Evolutionary conservation across 1,139 yeast species (phyloP), one percentile per base, ranked within the genome.

Genomic region (Pichia sp.): DNA sequence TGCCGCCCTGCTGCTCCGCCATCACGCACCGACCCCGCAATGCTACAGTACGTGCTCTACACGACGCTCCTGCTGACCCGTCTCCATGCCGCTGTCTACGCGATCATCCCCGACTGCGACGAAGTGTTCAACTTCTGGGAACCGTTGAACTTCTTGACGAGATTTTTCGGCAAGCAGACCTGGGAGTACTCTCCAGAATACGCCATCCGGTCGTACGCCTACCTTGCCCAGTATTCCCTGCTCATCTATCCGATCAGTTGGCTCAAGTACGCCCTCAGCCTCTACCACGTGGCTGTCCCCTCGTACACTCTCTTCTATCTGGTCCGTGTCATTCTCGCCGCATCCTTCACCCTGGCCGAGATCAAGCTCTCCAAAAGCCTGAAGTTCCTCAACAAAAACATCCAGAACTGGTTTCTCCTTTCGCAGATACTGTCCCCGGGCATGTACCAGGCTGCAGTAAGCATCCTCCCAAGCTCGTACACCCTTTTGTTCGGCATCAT

Each of bases 181-280:
- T 92, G 97, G 98, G 98, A 92, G 66, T 92, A 92, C 68, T 89
- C 97, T 0, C 97, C 98, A 0, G 88, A 79, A 54, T 90, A 81
- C 66, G 90, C 96, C 19, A 90, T 92, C 53, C 74, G 98, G 60
- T 88, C 96, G 7, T 92, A 95, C 82, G 79, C 87, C 0, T 90
- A 87, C 63, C 67, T 87, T 45, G 52, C 82, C 3, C 90, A 89
- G 0, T 80, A 78, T 60, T 71, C 74, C 19, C 15, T 77, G 3
- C 54, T 76, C 7, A 69, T 72, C 8, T 69, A 61, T 46, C 84
- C 85, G 0, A 44, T 78, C 4, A 64, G 70, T 10, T 48, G 55
- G 47, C 2, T 51, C 5, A 48, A 47, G 34, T 43, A 36, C 16
- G 30, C 44, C 2, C 8, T 7, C 23, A 15, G 34, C 10, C 16